Base-by-base conservation (phyloP, 2,329 filamentous ascomycete species). In the Blumeriella jaapii region DNA sequence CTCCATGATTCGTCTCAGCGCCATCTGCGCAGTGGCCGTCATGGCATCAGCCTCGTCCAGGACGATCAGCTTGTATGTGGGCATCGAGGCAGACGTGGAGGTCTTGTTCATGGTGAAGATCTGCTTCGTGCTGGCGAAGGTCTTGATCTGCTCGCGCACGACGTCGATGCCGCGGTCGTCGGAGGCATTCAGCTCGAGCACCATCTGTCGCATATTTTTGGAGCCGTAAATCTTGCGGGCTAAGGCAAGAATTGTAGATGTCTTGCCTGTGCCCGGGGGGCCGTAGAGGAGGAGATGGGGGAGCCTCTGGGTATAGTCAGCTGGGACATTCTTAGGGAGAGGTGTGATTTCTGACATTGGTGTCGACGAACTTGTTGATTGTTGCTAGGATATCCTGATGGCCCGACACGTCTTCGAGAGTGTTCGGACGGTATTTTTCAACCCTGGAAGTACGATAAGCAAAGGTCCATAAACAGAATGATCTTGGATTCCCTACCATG, bases 1-100 rank as follows among this genome's bases (percentile, higher is more conserved):
- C 57, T 98, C 91, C 91, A 98, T 98, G 55, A 98, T 96, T 30
- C 91, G 70, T 43, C 91, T 74, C 36, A 98, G 67, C 0, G 91
- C 91, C 89, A 98, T 98, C 61, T 98, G 91, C 5, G 91, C 91
- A 0, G 89, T 93, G 35, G 84, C 82, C n/a, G 91, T 98, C 91
- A 98, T 98, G 35, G 91, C 91, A 58, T 98, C 91, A n/a, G 91
- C 91, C 65, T 98, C 91, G 59, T 98, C 91, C 4, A 98, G 74
- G 36, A 98, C 84, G 55, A 98, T 96, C 49, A 98, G 75, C 65
- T 98, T 98, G 67, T 82, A 98, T 3, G 73, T 73, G 0, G 82
- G 84, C 16, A 89, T 61, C 4, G 62, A 61, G 5, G 63, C 60
- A 9, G 59, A 57, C 19, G 62, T 53, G 2, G 69, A 62, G 6